Base-by-base conservation (phyloP, 139 green algal species). In the Monoraphidium neglectum region DNA sequence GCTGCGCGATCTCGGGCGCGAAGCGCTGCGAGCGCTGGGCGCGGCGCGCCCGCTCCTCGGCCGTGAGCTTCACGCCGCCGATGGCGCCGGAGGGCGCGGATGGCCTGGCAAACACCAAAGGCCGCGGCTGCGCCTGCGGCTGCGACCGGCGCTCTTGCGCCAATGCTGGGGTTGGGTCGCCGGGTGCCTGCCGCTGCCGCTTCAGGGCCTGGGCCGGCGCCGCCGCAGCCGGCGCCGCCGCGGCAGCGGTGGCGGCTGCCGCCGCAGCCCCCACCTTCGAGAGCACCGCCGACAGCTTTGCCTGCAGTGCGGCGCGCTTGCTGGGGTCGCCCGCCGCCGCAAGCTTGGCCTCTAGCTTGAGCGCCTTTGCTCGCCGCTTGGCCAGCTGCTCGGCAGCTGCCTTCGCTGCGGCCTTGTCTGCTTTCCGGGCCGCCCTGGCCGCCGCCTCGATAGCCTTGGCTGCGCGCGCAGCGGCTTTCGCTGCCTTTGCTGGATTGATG, bases 21-120 rank as follows among this genome's bases (percentile, higher is more conserved):
- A 88, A 88, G 37, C 83, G 77, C 51, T 70, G 64, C 35, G 68
- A 43, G 24, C 83, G 83, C 60, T 82, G 72, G 37, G 32, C 46
- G 2, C 83, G 61, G 24, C 79, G 80, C 26, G 77, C 72, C 60
- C 72, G 77, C 76, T 83, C 62, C 2, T 63, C 35, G 1, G 28
- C 26, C 12, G n/a, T 47, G 60, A 30, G 56, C 13, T 21, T 8
- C 16, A 12, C 23, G 15, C 38, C 37, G 6, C 54, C 51, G 12
- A n/a, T 40, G 6, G 16, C 62, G 16, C 66, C 30, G 51, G 59
- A 30, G 56, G 47, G 57, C 23, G 65, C 70, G 1, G 62, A 69
- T 53, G 62, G 23, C 24, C 59, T 77, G 49, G 40, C 43, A 28
- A 63, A 40, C 37, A 67, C 53, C 1, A 54, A n/a, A 28, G 21